A percentile compares a stretch with the other conserved stretches of the same genome.
Evolutionary conservation across 176 grass and related monocot species (phyloP).

Genomic region (Aegilops sharonensis): DNA sequence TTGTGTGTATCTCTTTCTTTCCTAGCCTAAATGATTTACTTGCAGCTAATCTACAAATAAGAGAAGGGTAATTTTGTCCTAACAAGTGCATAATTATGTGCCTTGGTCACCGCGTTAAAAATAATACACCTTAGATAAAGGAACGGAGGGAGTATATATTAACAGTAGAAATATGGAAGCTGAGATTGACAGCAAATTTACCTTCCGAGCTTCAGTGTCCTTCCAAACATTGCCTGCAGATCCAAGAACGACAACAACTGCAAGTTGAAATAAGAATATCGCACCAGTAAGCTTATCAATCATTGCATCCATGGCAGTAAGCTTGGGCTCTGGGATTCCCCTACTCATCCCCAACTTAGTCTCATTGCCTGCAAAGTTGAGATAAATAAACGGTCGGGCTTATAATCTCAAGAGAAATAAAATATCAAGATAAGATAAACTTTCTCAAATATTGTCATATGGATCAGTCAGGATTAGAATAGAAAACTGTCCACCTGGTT

Average conservation of each 20-base stretch:
- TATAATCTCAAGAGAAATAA: background rate
- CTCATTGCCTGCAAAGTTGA: constrained; percentile 73
- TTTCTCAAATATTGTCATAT: background rate
- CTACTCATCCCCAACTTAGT: constrained; percentile 98
- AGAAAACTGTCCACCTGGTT: background rate
- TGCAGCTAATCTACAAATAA: too few relatives aligned
- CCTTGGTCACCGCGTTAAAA: too few relatives aligned
- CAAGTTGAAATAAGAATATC: constrained; percentile 98
- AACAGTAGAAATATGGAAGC: constrained; percentile 7
- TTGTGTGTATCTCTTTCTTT: too few relatives aligned
- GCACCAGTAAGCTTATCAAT: constrained; percentile 98
- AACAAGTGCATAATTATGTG: too few relatives aligned
- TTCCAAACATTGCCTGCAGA: constrained; percentile 97
- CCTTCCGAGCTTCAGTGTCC: constrained; percentile 92
- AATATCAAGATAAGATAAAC: constrained; percentile 12
- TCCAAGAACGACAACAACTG: constrained; percentile 85
- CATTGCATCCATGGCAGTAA: constrained; percentile 97
- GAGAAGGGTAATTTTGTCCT: too few relatives aligned
- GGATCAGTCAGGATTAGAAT: background rate
- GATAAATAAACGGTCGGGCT: constrained; percentile 21
- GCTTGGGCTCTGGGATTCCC: constrained; percentile 87
- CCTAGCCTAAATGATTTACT: too few relatives aligned
- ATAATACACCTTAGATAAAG: too few relatives aligned
- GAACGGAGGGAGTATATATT: background rate
- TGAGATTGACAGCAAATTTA: constrained; percentile 25